phyloP scores from a whole-genome alignment of 2,329 filamentous ascomycete species.

The Chalaropsis ovoidea region DNA sequence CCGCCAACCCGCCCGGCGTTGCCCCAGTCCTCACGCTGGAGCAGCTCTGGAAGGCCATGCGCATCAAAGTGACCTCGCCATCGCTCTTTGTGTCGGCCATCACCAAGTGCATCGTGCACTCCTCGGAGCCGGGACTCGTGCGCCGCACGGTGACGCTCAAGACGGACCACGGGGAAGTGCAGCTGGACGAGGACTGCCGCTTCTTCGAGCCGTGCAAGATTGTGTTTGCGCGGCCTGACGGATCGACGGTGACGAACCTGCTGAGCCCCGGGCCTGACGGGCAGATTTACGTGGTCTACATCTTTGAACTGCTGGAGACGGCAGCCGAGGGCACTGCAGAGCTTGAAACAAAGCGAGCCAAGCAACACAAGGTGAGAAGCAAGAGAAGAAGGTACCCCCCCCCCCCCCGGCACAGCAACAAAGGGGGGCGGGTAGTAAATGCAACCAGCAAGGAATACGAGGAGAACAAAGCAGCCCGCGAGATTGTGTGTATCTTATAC shows the following conservation, averaged over 20 bases:
- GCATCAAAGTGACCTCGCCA: conserved; percentile 30
- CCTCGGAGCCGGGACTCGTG: conserved; percentile 23
- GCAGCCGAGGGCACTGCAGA: conserved; percentile 27
- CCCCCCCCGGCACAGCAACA: not conserved
- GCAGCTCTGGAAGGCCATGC: conserved; percentile 31
- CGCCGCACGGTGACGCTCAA: conserved; percentile 29
- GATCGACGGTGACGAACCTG: conserved; percentile 32
- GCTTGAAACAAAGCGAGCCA: conserved; percentile 26
- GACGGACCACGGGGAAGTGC: conserved; percentile 2
- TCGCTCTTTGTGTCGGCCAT: conserved; percentile 31
- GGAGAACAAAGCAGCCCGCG: not conserved
- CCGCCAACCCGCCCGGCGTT: conserved; percentile 30
- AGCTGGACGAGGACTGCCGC: conserved; percentile 31
- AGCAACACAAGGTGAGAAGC: conserved; percentile 28
- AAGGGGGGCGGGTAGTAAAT: not conserved
- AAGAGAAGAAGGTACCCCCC: not conserved
- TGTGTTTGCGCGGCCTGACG: conserved; percentile 31
- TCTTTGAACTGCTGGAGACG: conserved; percentile 31
- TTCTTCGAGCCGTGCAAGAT: conserved; percentile 30
- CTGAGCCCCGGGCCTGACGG: conserved; percentile 28
- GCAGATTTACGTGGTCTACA: conserved; percentile 32
- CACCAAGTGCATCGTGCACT: conserved; percentile 22
- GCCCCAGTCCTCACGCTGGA: conserved; percentile 27
- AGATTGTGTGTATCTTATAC: not conserved
- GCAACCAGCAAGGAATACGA: not conserved